phyloP scores from a whole-genome alignment of 345 rosid species.

The Iberis pinnata region DNA sequence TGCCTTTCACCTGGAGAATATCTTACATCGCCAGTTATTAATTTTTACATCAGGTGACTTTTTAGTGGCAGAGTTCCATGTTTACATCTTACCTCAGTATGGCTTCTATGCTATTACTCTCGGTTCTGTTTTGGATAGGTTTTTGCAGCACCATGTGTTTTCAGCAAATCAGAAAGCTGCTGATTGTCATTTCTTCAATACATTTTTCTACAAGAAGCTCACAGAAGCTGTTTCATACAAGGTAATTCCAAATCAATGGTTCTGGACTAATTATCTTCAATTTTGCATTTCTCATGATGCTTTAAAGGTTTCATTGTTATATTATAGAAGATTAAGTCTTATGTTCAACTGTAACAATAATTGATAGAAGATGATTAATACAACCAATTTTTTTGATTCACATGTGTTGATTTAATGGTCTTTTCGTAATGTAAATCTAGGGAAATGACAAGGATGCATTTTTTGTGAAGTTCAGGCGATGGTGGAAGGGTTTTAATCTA shows the following conservation, averaged over 20 bases:
- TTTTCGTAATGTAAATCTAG: constrained; percentile 17
- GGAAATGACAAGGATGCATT: constrained; percentile 48
- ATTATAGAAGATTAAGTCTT: too few relatives aligned
- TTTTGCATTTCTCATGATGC: not conserved
- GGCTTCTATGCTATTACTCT: constrained; percentile 1
- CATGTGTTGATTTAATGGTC: not conserved
- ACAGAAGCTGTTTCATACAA: constrained; percentile 67
- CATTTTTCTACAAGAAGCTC: constrained; percentile 84
- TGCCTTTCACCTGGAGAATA: constrained; percentile 64
- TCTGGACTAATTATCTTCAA: not conserved
- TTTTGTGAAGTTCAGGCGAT: constrained; percentile 78
- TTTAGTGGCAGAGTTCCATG: not conserved
- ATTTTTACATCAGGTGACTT: constrained; percentile 72
- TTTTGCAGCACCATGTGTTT: constrained; percentile 52
- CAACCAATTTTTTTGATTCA: too few relatives aligned
- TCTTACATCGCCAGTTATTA: constrained; percentile 74
- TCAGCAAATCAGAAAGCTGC: constrained; percentile 38
- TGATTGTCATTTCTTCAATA: constrained; percentile 70
- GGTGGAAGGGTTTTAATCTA: constrained; percentile 90
- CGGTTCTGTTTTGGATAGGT: constrained; percentile 37
- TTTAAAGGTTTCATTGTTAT: too few relatives aligned
- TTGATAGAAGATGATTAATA: too few relatives aligned
- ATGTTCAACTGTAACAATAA: too few relatives aligned
- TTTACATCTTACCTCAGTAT: not conserved
- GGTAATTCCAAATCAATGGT: constrained; percentile 35